Evolutionary conservation across 441 rosid genomes (phyloP), one percentile per base, ranked within the genome.

Genomic region (Eruca vesicaria): DNA sequence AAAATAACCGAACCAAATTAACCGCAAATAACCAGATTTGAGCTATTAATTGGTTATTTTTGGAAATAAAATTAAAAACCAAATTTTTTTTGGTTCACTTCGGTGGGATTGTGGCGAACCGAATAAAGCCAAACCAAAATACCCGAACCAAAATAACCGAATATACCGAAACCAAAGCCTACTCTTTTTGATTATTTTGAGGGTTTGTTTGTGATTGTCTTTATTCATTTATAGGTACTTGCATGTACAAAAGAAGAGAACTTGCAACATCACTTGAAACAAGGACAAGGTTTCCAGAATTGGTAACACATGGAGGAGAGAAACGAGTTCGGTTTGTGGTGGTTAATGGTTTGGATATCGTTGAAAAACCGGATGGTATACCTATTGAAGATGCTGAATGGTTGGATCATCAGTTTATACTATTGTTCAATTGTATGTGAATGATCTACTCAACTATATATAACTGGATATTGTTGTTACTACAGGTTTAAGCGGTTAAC

Each of bases 231-330:
- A 18, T 76, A 94, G 99, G 99, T 74, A 65, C 79, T 78, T 91
- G 76, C 66, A 61, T 82, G 77, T 95, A 82, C 72, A 95, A 84
- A 84, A 91, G 97, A 87, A 89, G 99, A 86, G 99, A 95, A 81
- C 74, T 95, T 74, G 97, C 98, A 59, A 92, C 99, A 75, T 95
- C 98, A 62, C 81, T 87, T 63, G 98, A 92, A 85, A 95, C 97
- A 67, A 88, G 97, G 75, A 86, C 95, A 38, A 84, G 93, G 58
- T 95, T 92, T 82, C 98, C 99, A 20, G 98, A 95, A 81, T 81
- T 95, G 78, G 99, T 92, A 20, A 88, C 91, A 83, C 98, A 92
- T 41, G 99, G 91, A 81, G 99, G 91, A 82, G 99, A 89, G 86
- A 95, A 92, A 83, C 84, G 96, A 76, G 95, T 95, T 79, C 96